Evolutionary conservation across 2,329 filamentous ascomycete genomes (phyloP), one percentile per base, ranked within the genome.

Genomic region (Colletotrichum sp.): DNA sequence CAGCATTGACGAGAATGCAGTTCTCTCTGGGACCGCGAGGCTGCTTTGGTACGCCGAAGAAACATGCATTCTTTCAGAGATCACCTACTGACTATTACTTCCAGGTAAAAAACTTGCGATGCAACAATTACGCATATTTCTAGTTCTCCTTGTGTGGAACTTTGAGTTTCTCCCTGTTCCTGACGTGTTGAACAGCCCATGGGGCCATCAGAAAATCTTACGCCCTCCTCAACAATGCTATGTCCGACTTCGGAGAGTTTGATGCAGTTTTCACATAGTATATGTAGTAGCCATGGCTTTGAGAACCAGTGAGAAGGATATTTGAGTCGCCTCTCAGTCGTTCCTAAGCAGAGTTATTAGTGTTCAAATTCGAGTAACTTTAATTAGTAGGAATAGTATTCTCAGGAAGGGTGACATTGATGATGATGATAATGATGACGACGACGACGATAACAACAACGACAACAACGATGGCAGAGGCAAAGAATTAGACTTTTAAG

Each of bases 401-500:
- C 36, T 48, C 19, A 7, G 39, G n/a, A 48, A n/a, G 12, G 11
- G 11, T 48, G 44, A 3, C n/a, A 22, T 13, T 22, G 19, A 7
- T 48, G 11, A 0, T 22, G 7, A 48, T 48, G 19, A 48, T 5
- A 0, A n/a, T 6, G 5, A 6, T n/a, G 11, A 22, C n/a, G 9
- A 48, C 11, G 39, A n/a, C 8, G 9, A 48, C 9, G 19, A n/a
- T 0, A 11, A 12, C 39, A n/a, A 12, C 15, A 19, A 19, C 36
- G 36, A 19, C 16, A 19, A 19, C 36, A 16, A 44, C 36, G 1
- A 44, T 44, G 16, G 5, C n/a, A 48, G n/a, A 22, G 3, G 6
- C 11, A 48, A 6, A 48, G 0, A 13, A 0, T 22, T 13, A 22
- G 11, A 48, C 6, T 13, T 2, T 6, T 1, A 6, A 48, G 3